A percentile compares a stretch with the other conserved stretches of the same genome.
These are phyloP conservation scores for Priceomyces haplophilus DNA, from an alignment of 805 yeast species.

Conservation along the genomic window DNA sequence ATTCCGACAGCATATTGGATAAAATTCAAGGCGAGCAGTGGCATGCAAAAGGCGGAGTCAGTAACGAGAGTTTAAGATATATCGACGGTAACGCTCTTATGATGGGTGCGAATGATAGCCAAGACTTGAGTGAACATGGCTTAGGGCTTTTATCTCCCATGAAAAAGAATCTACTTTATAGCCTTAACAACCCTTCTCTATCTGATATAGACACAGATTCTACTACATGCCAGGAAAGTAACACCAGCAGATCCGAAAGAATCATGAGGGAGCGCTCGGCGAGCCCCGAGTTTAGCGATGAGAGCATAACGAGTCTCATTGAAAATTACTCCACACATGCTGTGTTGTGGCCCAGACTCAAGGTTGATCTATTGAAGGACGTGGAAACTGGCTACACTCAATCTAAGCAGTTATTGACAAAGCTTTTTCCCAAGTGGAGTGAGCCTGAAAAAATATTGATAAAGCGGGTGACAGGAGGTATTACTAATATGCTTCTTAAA, in stretches of 20 bases:
- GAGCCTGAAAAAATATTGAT: constrained; percentile 28
- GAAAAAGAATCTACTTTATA: constrained; percentile 31
- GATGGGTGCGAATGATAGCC: not conserved
- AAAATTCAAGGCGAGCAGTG: not conserved
- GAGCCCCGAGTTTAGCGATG: constrained; percentile 3
- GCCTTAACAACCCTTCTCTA: constrained; percentile 35
- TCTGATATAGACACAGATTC: constrained; percentile 32
- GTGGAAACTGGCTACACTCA: constrained; percentile 32
- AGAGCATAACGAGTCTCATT: constrained; percentile 9
- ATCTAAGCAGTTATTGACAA: constrained; percentile 36
- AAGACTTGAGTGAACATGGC: not conserved
- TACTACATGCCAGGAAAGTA: constrained; percentile 1
- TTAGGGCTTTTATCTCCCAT: constrained; percentile 7
- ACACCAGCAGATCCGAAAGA: not conserved
- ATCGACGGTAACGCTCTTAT: not conserved
- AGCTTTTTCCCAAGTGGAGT: constrained; percentile 45
- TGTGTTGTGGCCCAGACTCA: constrained; percentile 45
- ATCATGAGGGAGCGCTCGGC: constrained; percentile 2
- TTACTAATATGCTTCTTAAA: constrained; percentile 57
- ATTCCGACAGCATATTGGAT: constrained; percentile 8
- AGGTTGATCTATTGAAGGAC: constrained; percentile 37
- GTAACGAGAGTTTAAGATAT: constrained; percentile 3
- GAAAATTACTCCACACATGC: constrained; percentile 44
- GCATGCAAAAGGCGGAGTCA: not conserved
- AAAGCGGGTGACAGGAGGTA: constrained; percentile 56